Conservation (phyloP, 2,329 filamentous ascomycete species). For the Purpureocillium takamizusanense region DNA sequence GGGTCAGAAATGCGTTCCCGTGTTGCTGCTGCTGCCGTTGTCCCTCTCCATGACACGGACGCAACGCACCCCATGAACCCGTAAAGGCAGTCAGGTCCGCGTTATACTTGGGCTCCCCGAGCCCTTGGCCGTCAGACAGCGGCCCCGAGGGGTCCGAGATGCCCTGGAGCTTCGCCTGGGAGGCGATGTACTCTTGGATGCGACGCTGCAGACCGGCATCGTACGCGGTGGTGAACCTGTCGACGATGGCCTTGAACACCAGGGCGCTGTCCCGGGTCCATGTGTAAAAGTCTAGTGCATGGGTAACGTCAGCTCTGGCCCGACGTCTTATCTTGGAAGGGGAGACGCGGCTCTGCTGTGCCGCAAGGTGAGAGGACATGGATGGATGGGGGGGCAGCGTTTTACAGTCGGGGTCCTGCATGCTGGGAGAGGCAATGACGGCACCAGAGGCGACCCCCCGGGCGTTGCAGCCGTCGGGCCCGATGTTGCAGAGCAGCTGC, state of each 20-base stretch:
- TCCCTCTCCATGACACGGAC: no score
- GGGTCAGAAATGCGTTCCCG: no score
- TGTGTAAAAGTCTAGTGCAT: slow-evolving; percentile 67
- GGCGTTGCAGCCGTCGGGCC: slow-evolving; percentile 40
- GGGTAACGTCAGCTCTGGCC: no score
- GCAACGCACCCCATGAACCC: slow-evolving; percentile 49
- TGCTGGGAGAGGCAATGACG: slow-evolving; percentile 50
- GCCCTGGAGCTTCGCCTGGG: slow-evolving; percentile 58
- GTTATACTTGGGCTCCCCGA: slow-evolving; percentile 69
- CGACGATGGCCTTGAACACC: slow-evolving; percentile 59
- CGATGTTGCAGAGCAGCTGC: slow-evolving; percentile 51
- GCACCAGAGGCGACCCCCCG: slow-evolving; percentile 37
- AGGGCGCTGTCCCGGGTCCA: slow-evolving; percentile 71
- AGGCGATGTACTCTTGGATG: slow-evolving; percentile 59
- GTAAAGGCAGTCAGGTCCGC: slow-evolving; percentile 56
- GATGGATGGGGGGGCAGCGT: no score
- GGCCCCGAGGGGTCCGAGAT: slow-evolving; percentile 61
- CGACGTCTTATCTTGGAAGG: no score
- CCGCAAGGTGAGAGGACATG: background rate
- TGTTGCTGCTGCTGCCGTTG: no score
- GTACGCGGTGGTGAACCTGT: slow-evolving; percentile 52
- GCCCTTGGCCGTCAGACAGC: slow-evolving; percentile 38
- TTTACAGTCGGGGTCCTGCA: slow-evolving; percentile 46
- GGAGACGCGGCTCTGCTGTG: background rate
- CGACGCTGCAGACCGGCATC: slow-evolving; percentile 46